phyloP scores from a whole-genome alignment of 495 filamentous ascomycete genomes.

The Penicillium nucicola region DNA sequence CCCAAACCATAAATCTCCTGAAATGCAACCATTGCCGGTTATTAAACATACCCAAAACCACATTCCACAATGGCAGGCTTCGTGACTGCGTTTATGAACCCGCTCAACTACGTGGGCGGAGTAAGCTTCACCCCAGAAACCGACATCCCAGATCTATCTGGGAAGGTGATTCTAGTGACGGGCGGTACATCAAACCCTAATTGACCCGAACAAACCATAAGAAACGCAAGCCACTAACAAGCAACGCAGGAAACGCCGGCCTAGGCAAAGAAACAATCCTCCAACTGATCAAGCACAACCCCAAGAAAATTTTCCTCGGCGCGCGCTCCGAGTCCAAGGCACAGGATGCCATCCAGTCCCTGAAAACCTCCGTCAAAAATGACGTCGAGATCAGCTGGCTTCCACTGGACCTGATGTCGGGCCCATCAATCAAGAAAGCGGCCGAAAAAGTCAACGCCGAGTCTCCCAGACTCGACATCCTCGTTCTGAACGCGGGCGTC shows the following conservation, averaged over 20 bases:
- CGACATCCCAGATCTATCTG: constrained; percentile 51
- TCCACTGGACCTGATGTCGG: constrained; percentile 43
- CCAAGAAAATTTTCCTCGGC: constrained; percentile 53
- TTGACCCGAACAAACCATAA: neutral
- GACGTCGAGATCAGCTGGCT: constrained; percentile 37
- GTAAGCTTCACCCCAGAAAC: constrained; percentile 35
- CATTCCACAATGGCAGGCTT: constrained; percentile 18
- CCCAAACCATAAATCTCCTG: neutral
- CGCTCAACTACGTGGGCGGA: constrained; percentile 26
- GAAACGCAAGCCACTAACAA: neutral
- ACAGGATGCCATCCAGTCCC: constrained; percentile 17
- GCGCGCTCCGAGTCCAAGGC: constrained; percentile 34
- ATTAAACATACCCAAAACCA: neutral
- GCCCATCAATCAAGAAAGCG: constrained; percentile 48
- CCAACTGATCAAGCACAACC: constrained; percentile 52
- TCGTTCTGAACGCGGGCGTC: constrained; percentile 62
- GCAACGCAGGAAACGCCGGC: constrained; percentile 49
- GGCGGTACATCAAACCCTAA: constrained; percentile 42
- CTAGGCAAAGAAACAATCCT: constrained; percentile 55
- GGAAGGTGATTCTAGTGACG: constrained; percentile 54
- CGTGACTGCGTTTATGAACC: constrained; percentile 17
- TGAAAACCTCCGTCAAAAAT: constrained; percentile 17
- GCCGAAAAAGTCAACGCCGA: constrained; percentile 42
- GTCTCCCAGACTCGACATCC: constrained; percentile 56
- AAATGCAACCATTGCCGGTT: neutral